Conservation (phyloP, 768 basidiomycete genomes). For the Hericium alpestre region DNA sequence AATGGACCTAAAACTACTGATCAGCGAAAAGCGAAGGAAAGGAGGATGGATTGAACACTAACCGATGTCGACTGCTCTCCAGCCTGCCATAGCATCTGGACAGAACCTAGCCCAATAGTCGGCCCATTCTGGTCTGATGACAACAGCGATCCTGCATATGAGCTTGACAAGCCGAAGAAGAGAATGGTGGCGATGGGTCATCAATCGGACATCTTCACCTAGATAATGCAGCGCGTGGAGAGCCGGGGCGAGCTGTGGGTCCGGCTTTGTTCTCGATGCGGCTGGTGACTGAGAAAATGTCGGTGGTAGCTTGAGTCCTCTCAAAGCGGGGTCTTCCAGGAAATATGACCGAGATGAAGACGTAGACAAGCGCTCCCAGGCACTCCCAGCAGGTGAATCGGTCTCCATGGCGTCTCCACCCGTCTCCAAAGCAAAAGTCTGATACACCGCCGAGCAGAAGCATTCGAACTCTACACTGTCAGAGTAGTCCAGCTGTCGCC, state of each 20-base stretch:
- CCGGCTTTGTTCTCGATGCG: constrained; percentile 19
- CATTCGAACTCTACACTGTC: constrained; percentile 47
- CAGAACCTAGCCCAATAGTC: constrained; percentile 87
- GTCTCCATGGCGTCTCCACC: not conserved
- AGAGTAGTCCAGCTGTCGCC: constrained; percentile 29
- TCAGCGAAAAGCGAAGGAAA: constrained; percentile 1
- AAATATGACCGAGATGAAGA: constrained; percentile 38
- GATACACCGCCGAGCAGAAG: constrained; percentile 41
- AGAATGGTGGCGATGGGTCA: constrained; percentile 42
- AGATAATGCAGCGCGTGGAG: constrained; percentile 73
- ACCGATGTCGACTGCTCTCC: constrained; percentile 29
- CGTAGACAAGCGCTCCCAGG: constrained; percentile 40
- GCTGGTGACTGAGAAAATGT: not conserved
- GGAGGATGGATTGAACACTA: not conserved
- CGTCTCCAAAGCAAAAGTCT: constrained; percentile 30
- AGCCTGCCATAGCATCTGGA: constrained; percentile 47
- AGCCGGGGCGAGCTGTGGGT: constrained; percentile 42
- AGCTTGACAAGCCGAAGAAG: constrained; percentile 50
- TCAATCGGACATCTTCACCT: constrained; percentile 57
- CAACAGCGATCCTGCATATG: constrained; percentile 49
- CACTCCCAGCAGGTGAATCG: constrained; percentile 4
- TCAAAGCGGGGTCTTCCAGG: constrained; percentile 49
- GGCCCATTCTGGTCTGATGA: constrained; percentile 75
- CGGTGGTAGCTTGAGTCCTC: constrained; percentile 29
- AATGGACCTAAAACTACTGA: constrained; percentile 16